phyloP scores from a whole-genome alignment of 106 monocot species.

The Xerophyta viscosa region DNA sequence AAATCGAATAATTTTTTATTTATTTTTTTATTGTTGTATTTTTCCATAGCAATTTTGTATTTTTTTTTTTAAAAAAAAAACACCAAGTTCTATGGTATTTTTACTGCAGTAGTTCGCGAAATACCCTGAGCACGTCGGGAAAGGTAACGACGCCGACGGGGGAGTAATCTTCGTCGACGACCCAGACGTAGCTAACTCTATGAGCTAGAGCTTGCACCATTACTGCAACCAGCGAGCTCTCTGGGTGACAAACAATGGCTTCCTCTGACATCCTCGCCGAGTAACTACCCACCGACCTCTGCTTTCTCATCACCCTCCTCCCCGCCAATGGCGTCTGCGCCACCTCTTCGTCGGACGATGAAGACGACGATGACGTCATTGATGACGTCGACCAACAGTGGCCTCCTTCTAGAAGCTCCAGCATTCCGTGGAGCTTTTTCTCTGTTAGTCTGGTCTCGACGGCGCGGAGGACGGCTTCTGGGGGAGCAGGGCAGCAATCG shows the following conservation, averaged over 20 bases:
- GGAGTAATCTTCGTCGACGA: constrained; percentile 50
- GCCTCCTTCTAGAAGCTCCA: constrained; percentile 38
- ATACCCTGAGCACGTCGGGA: constrained; percentile 37
- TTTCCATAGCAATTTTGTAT: neutral
- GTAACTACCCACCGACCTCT: constrained; percentile 27
- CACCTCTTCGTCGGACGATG: constrained; percentile 25
- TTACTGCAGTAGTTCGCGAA: constrained; percentile 37
- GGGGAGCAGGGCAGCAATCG: constrained; percentile 33
- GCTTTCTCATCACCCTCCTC: constrained; percentile 10
- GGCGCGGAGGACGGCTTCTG: constrained; percentile 18
- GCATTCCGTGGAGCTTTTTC: constrained; percentile 40
- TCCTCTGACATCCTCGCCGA: constrained; percentile 29
- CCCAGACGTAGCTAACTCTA: constrained; percentile 72
- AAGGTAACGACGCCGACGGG: constrained; percentile 62
- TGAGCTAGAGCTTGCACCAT: constrained; percentile 84
- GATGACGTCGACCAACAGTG: neutral
- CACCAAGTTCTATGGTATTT: neutral
- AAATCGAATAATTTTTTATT: no score
- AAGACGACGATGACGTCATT: constrained; percentile 11
- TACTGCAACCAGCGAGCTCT: constrained; percentile 80
- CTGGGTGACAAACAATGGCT: constrained; percentile 43
- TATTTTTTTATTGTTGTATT: no score
- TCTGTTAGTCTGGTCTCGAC: constrained; percentile 35
- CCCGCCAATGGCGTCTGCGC: neutral
- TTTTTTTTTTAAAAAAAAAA: no score